A percentile compares a stretch with the other conserved stretches of the same genome.
Conservation (phyloP, 129 eudicot species). For the Pseudognaphalium luteoalbum region DNA sequence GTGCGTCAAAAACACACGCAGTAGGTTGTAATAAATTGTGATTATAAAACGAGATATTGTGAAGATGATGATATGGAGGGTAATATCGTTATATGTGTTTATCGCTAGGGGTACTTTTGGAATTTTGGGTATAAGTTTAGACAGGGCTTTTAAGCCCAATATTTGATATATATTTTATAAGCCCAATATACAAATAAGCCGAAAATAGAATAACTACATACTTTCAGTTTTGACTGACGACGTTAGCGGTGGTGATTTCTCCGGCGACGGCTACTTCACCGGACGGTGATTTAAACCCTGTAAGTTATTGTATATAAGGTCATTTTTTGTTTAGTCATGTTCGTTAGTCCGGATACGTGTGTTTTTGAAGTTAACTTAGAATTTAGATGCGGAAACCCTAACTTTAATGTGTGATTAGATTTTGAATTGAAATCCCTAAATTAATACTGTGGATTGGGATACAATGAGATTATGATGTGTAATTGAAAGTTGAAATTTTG, state of each 20-base stretch:
- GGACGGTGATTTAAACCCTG: slow-evolving; percentile 1
- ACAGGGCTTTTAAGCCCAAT: slow-evolving; percentile 3
- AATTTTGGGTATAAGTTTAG: not conserved
- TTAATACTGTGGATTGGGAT: not conserved
- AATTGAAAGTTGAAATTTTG: not conserved
- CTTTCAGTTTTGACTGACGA: slow-evolving; percentile 5
- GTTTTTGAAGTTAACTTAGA: not conserved
- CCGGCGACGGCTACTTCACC: slow-evolving; percentile 18
- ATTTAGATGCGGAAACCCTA: not conserved
- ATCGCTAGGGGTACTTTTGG: slow-evolving; percentile 4
- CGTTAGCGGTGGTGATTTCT: slow-evolving; percentile 17
- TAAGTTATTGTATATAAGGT: not conserved
- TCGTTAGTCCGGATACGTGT: not conserved
- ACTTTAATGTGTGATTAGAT: not conserved
- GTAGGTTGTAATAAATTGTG: slow-evolving; percentile 13
- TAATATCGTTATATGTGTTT: slow-evolving; percentile 3
- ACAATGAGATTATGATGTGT: not conserved
- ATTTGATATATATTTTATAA: not conserved
- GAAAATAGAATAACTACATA: not conserved
- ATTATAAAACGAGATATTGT: not conserved
- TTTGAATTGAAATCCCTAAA: not conserved
- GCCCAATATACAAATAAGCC: not conserved
- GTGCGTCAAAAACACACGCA: slow-evolving; percentile 21
- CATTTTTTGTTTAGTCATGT: not conserved
- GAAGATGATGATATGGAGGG: slow-evolving; percentile 9